Conservation (phyloP, 2,329 filamentous ascomycete genomes). For the Scytalidium lignicola region DNA sequence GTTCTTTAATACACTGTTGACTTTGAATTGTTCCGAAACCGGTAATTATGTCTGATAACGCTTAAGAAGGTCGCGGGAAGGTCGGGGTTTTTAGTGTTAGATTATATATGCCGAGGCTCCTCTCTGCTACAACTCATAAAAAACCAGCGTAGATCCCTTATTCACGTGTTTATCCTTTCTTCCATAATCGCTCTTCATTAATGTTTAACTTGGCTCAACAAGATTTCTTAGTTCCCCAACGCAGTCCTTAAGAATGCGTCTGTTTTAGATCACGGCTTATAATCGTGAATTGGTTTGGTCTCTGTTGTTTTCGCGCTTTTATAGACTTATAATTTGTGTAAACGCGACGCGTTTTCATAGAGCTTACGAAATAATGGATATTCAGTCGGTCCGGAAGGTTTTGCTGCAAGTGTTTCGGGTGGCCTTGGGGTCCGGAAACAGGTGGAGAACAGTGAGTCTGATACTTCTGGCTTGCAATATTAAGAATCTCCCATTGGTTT, state of each 20-base stretch:
- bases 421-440: neutral
- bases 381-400: neutral
- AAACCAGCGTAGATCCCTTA: neutral
- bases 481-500: constrained; percentile 55
- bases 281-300: neutral
- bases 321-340: neutral
- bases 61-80: too few species aligned
- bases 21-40: too few species aligned
- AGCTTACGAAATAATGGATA: neutral
- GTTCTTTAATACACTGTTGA: too few species aligned
- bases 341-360: neutral
- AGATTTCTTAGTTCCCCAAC: neutral
- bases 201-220: neutral
- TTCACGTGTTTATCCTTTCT: neutral
- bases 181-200: neutral
- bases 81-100: too few species aligned
- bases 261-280: neutral
- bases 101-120: neutral
- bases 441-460: constrained; percentile 19
- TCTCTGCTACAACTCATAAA: neutral
- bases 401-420: neutral
- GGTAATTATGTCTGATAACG: too few species aligned
- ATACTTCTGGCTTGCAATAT: constrained; percentile 40
- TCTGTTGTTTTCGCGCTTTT: neutral
- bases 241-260: neutral